Base-by-base conservation (phyloP, 306 rosid species). In the Prinsepia uniflora region DNA sequence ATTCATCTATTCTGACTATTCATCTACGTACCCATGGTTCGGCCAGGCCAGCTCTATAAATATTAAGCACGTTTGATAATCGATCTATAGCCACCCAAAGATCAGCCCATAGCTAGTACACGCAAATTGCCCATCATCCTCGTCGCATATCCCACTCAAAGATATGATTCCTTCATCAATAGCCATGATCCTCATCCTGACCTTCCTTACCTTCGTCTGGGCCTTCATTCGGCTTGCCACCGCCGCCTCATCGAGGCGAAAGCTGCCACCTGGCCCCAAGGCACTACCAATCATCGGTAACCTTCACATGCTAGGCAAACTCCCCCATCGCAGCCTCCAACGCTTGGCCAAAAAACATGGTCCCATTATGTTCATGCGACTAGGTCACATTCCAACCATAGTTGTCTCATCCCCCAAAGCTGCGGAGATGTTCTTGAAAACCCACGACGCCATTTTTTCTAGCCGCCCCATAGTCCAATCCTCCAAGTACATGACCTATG, bases 281-380 rank as follows among this genome's bases (percentile, higher is more conserved):
- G 34, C 48, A 17, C 22, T 72, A 0, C 60, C 76, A 7, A 72
- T 72, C 14, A 59, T 61, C 13, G 68, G 48, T 19, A 72, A 72
- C 39, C 75, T 72, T 41, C 68, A 46, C 3, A n/a, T 60, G 68
- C 9, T 60, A 60, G 75, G 68, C 7, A 18, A 18, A 40, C 76
- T 72, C 13, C 76, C 76, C 39, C 60, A 72, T 7, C 69, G 53
- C 6, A 63, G 43, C 48, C 88, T 83, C 74, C 81, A 79, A 43
- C 17, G 79, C 67, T 47, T 81, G 20, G 82, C 90, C 50, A 65
- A 13, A 57, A 69, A 44, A 66, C 60, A 86, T 69, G 90, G 90
- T 3, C 78, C 85, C 54, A 68, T 83, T 22, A 83, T 86, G 90
- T 76, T 67, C 59, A 47, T 81, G 7, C 60, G 84, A 15, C 57